Conservation (phyloP, 495 filamentous ascomycete genomes). For the Podospora fimiseda region DNA sequence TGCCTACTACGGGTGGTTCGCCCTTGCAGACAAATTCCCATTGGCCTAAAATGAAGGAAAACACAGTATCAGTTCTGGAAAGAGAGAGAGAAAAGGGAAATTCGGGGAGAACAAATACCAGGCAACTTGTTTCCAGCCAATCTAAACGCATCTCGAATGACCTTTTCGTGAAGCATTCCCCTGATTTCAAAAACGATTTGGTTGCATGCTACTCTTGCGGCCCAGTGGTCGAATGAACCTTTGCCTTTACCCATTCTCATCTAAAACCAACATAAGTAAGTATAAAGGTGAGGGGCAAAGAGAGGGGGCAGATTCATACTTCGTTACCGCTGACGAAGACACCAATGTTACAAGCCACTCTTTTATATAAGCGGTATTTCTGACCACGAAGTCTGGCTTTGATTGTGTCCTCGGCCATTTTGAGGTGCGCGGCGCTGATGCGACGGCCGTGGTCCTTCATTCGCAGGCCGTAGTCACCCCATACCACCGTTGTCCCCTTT, state of each 20-base stretch:
- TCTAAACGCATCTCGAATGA: constrained; percentile 88
- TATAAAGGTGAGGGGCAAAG: neutral
- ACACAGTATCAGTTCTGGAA: too few species aligned
- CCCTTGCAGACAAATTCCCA: constrained; percentile 93
- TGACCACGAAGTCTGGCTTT: constrained; percentile 80
- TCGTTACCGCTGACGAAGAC: constrained; percentile 96
- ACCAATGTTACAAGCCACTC: constrained; percentile 83
- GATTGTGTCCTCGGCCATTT: constrained; percentile 88
- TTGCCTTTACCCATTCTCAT: constrained; percentile 98
- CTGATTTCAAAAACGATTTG: constrained; percentile 88
- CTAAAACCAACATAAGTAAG: constrained; percentile 29
- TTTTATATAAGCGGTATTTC: constrained; percentile 86
- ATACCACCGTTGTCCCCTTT: constrained; percentile 89
- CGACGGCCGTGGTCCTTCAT: constrained; percentile 90
- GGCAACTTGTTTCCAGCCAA: constrained; percentile 93
- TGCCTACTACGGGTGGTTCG: constrained; percentile 83
- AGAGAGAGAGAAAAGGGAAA: neutral
- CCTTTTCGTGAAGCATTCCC: constrained; percentile 87
- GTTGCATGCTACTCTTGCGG: constrained; percentile 76
- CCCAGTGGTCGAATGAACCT: constrained; percentile 95
- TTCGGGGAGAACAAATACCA: constrained; percentile 47
- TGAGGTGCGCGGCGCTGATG: constrained; percentile 78
- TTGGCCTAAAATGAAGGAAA: constrained; percentile 52
- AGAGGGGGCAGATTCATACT: constrained; percentile 32
- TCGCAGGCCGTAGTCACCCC: constrained; percentile 93